These are phyloP conservation scores for Fusarium pseudograminearum DNA, from an alignment of 2,329 filamentous ascomycete genomes.

Conservation along the genomic window DNA sequence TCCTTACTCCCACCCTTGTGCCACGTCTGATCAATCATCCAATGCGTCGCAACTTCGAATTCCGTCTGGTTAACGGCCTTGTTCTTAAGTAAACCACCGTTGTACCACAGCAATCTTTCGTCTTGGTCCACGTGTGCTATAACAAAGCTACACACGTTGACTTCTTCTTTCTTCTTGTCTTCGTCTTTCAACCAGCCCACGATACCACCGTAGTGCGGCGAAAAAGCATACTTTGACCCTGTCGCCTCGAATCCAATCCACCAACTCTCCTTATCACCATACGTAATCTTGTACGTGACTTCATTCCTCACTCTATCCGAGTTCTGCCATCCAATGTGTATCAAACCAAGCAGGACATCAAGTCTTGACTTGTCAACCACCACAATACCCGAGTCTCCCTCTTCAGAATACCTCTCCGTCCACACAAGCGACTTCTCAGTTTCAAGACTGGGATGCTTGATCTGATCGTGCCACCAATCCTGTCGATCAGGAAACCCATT, in stretches of 20 bases:
- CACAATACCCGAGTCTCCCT: constrained; percentile 58
- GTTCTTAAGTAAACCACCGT: constrained; percentile 58
- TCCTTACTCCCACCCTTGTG: constrained; percentile 50
- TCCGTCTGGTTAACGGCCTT: constrained; percentile 49
- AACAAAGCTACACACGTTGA: constrained; percentile 55
- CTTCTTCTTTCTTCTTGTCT: neutral
- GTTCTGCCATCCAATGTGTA: constrained; percentile 61
- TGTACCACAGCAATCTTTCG: constrained; percentile 57
- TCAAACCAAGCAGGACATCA: constrained; percentile 53
- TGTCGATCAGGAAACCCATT: constrained; percentile 51
- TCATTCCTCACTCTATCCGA: constrained; percentile 54
- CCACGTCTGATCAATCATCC: constrained; percentile 58
- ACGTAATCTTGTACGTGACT: constrained; percentile 56
- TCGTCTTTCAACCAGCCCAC: constrained; percentile 50
- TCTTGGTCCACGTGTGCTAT: constrained; percentile 58
- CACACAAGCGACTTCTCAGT: constrained; percentile 54
- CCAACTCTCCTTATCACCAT: constrained; percentile 62
- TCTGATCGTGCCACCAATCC: constrained; percentile 54
- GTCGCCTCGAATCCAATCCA: constrained; percentile 60
- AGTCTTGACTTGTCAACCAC: constrained; percentile 56
- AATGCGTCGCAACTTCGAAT: constrained; percentile 54
- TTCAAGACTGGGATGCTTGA: constrained; percentile 52
- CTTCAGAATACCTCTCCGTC: constrained; percentile 56
- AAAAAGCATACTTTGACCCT: constrained; percentile 55
- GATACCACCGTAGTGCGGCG: constrained; percentile 57